Percentiles rank a stretch among this genome's conserved stretches.
Evolutionary conservation across 2,329 filamentous ascomycete genomes (phyloP).

Genomic region (Metarhizium robertsii): DNA sequence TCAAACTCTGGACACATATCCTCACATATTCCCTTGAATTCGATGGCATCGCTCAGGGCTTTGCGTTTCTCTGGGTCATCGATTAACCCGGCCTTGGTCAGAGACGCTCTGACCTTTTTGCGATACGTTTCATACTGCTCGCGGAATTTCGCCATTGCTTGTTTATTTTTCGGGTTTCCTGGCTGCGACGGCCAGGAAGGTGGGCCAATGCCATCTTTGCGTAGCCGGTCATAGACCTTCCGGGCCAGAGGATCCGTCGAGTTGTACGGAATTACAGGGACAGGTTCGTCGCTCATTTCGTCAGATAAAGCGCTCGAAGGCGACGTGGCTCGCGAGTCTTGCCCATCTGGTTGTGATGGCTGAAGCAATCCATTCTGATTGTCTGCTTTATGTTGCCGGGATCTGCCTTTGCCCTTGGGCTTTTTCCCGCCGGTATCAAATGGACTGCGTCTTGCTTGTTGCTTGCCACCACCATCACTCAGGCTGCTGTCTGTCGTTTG

Average conservation of each 20-base stretch:
- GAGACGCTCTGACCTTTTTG: slow-evolving; percentile 42
- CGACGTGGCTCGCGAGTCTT: slow-evolving; percentile 15
- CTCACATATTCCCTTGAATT: slow-evolving; percentile 59
- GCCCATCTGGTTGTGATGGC: not conserved
- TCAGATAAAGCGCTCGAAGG: slow-evolving; percentile 15
- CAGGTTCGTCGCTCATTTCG: slow-evolving; percentile 5
- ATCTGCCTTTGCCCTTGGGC: slow-evolving; percentile 5
- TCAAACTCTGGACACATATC: slow-evolving; percentile 64
- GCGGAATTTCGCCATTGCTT: slow-evolving; percentile 43
- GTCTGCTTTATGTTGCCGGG: not conserved
- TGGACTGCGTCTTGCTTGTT: slow-evolving; percentile 12
- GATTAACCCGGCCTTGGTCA: slow-evolving; percentile 51
- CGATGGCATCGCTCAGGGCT: slow-evolving; percentile 52
- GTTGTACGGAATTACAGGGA: slow-evolving; percentile 8
- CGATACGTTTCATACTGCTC: slow-evolving; percentile 49
- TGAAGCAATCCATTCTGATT: slow-evolving; percentile 4
- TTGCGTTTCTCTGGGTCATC: slow-evolving; percentile 57
- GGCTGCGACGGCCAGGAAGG: slow-evolving; percentile 47
- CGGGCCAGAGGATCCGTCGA: slow-evolving; percentile 33
- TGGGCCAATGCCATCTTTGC: slow-evolving; percentile 43
- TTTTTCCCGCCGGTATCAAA: slow-evolving; percentile 12
- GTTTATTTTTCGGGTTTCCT: slow-evolving; percentile 40
- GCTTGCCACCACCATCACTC: slow-evolving; percentile 15
- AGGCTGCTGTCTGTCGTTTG: slow-evolving; percentile 15
- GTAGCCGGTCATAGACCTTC: slow-evolving; percentile 42